Conservation (phyloP, 176 grass and related monocot species). For the Saccharum officinarum region DNA sequence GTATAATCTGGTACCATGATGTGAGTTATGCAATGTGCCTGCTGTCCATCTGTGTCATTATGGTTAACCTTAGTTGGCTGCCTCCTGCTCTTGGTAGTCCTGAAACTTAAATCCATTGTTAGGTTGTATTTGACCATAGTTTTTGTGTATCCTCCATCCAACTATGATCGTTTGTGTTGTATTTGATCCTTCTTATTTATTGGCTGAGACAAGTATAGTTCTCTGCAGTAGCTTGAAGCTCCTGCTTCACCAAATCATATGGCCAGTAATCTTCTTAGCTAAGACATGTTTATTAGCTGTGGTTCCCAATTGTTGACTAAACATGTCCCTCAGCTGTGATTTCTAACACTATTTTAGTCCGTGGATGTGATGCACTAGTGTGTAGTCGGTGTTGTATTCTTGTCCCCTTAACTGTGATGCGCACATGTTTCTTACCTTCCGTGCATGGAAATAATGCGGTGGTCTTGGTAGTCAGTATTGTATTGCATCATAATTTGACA, state of each 20-base stretch:
- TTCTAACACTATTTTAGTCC: neutral
- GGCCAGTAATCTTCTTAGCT: neutral
- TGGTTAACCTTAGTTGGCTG: neutral
- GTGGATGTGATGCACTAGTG: neutral
- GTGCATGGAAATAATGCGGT: neutral
- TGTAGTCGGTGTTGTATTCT: neutral
- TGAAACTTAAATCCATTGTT: neutral
- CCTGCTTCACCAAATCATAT: neutral
- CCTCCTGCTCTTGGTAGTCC: neutral
- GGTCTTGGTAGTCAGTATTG: neutral
- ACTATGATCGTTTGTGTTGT: neutral
- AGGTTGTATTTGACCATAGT: too few relatives aligned
- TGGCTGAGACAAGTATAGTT: neutral
- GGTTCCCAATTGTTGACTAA: neutral
- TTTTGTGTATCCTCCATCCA: neutral
- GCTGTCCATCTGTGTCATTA: neutral
- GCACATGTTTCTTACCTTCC: neutral
- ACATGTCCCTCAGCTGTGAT: neutral
- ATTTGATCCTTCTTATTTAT: neutral
- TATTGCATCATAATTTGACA: neutral
- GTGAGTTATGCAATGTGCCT: neutral
- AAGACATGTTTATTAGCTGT: neutral
- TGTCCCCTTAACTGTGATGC: neutral
- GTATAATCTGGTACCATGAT: neutral
- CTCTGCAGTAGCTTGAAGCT: neutral